phyloP scores from a whole-genome alignment of 495 filamentous ascomycete genomes.

The Lentithecium fluviatile region DNA sequence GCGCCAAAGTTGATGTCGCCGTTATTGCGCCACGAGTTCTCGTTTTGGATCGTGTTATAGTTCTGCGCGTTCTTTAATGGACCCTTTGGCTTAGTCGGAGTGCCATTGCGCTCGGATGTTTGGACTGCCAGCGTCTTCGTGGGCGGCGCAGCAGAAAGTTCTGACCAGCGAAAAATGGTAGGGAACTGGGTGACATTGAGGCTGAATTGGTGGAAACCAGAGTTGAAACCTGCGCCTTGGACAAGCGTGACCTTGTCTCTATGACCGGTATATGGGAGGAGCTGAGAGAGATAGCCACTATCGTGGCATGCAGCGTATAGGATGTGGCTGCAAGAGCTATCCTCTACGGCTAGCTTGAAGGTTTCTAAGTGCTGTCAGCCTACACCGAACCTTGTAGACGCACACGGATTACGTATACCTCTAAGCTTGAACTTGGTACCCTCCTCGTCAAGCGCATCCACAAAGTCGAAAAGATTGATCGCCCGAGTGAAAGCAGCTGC shows the following conservation, averaged over 20 bases:
- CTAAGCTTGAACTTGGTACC: conserved; percentile 61
- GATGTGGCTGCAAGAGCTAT: conserved; percentile 65
- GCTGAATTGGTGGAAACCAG: conserved; percentile 36
- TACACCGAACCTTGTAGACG: conserved; percentile 26
- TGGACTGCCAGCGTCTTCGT: neutral
- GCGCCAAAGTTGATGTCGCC: neutral
- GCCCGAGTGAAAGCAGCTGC: conserved; percentile 60
- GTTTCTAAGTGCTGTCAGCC: conserved; percentile 45
- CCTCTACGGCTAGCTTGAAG: conserved; percentile 58
- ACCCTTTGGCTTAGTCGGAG: conserved; percentile 1
- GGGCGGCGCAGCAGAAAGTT: conserved; percentile 1
- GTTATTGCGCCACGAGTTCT: conserved; percentile 3
- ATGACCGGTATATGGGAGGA: conserved; percentile 50
- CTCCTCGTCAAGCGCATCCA: conserved; percentile 60
- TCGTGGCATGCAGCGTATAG: conserved; percentile 66
- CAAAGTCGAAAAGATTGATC: conserved; percentile 59
- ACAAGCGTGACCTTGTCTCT: conserved; percentile 54
- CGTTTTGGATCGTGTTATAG: neutral
- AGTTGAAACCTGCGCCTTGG: conserved; percentile 38
- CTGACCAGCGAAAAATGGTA: conserved; percentile 35
- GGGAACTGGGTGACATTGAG: conserved; percentile 38
- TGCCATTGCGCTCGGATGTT: neutral
- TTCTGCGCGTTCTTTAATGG: neutral
- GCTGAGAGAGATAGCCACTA: conserved; percentile 55
- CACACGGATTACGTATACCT: conserved; percentile 29